These are phyloP conservation scores for Biscogniauxia mediterranea DNA, from an alignment of 2,329 filamentous ascomycete species.

Conservation along the genomic window DNA sequence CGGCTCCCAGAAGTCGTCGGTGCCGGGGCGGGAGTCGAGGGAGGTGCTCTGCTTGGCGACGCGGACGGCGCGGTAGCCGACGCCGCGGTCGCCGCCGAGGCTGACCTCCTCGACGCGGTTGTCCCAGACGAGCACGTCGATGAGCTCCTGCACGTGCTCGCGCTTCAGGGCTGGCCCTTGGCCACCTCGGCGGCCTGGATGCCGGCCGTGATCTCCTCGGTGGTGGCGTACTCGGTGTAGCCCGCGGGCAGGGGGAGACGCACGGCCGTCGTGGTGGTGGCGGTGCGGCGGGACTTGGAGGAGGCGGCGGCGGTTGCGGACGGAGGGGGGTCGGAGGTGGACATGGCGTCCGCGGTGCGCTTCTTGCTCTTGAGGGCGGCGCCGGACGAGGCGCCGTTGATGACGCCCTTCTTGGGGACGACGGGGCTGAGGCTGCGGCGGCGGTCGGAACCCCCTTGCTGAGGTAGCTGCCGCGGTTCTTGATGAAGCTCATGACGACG, in stretches of 20 bases:
- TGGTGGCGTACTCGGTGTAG: constrained; percentile 77
- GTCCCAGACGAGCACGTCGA: constrained; percentile 88
- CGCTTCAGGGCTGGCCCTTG: constrained; percentile 69
- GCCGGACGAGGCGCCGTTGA: constrained; percentile 47
- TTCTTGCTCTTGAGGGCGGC: constrained; percentile 46
- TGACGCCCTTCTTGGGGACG: constrained; percentile 54
- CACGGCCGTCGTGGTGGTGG: constrained; percentile 7
- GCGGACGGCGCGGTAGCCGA: constrained; percentile 54
- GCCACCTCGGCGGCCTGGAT: constrained; percentile 69
- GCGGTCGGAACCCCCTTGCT: constrained; percentile 31
- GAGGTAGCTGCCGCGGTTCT: constrained; percentile 33
- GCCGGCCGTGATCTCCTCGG: constrained; percentile 71
- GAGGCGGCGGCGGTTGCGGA: constrained; percentile 20
- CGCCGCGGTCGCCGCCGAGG: constrained; percentile 39
- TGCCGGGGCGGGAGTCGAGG: constrained; percentile 24
- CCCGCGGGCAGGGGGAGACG: constrained; percentile 59
- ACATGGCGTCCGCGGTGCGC: constrained; percentile 48
- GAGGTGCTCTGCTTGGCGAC: constrained; percentile 41
- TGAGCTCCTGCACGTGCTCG: constrained; percentile 77
- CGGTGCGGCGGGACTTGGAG: constrained; percentile 31
- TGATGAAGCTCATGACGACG: constrained; percentile 33
- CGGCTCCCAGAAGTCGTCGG: constrained; percentile 37
- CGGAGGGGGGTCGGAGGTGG: constrained; percentile 35
- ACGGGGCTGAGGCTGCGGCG: constrained; percentile 38
- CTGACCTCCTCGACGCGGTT: constrained; percentile 71